phyloP scores from a whole-genome alignment of 495 filamentous ascomycete species.

The Podospora comata region DNA sequence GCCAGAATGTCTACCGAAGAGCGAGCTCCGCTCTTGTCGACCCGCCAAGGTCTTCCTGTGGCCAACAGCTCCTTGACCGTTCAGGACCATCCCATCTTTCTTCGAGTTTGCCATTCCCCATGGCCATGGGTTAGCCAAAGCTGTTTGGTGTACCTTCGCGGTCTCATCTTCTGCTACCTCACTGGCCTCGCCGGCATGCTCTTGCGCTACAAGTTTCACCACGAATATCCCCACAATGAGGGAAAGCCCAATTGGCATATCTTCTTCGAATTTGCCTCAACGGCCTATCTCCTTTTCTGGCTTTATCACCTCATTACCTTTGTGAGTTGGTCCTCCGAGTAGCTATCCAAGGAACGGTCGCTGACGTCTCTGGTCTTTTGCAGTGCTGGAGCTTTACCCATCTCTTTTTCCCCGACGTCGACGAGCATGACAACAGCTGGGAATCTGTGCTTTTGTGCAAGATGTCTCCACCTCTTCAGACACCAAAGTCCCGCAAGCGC shows the following conservation, averaged over 20 bases:
- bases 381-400: conserved; percentile 50
- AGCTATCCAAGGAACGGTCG: not conserved
- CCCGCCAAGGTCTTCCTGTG: conserved; percentile 10
- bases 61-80: not conserved
- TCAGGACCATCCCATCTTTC: conserved; percentile 42
- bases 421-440: conserved; percentile 28
- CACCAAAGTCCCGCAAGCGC: conserved; percentile 33
- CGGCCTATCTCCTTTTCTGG: conserved; percentile 41
- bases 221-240: conserved; percentile 17
- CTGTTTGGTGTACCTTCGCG: conserved; percentile 39
- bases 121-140: conserved; percentile 45
- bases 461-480: conserved; percentile 40
- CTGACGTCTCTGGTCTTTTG: not conserved
- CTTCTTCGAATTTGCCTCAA: conserved; percentile 48
- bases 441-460: conserved; percentile 29
- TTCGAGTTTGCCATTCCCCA: conserved; percentile 52
- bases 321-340: conserved; percentile 28
- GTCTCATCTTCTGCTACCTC: conserved; percentile 44
- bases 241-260: conserved; percentile 37
- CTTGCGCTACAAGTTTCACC: conserved; percentile 40
- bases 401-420: conserved; percentile 40
- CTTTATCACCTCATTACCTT: conserved; percentile 45
- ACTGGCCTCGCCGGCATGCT: conserved; percentile 39
- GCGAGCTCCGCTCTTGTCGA: conserved; percentile 17
- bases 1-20: conserved; percentile 7